Evolutionary conservation across 352 stramenopile genomes (phyloP), one percentile per base, ranked within the genome.

Genomic region (Thalassiosira sp.): DNA sequence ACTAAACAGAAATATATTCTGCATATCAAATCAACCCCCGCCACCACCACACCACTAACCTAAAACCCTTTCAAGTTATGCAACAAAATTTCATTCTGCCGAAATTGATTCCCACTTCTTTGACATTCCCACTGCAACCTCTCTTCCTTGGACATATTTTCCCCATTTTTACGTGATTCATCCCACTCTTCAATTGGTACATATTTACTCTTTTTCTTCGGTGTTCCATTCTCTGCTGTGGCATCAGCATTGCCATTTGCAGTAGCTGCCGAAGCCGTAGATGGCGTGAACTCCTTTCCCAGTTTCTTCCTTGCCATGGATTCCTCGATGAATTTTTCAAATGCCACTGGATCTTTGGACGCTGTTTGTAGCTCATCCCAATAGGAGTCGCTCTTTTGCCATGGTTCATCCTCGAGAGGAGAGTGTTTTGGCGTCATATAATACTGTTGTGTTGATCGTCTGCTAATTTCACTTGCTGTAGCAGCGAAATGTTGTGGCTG

Each of bases 151-250:
- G 69, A 62, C 45, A 89, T 72, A 45, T 74, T 79, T 1, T 78
- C 72, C n/a, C 51, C 77, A 15, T 60, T n/a, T n/a, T n/a, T 69
- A 18, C 70, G 60, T 63, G 79, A 20, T 8, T 46, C 72, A 72
- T 91, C 76, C 86, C 86, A 91, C 33, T 91, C 77, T 84, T 91
- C 86, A 51, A 89, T 88, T 8, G 61, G 78, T 68, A 81, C 11
- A 40, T 90, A 91, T 40, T 79, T 76, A 43, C 79, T 84, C 16
- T 59, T 71, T 43, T 74, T 54, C 0, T 51, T 37, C 15, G 27
- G 16, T 49, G 65, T n/a, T n/a, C n/a, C 10, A 11, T 64, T 20
- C 24, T 72, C 63, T 48, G 54, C 62, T 6, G 59, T 49, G 13
- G 67, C 43, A 11, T 53, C 24, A 37, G 5, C 24, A 33, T 22